These are phyloP conservation scores for Candida glucosophila DNA, from an alignment of 1,139 yeast genomes.

Conservation along the genomic window DNA sequence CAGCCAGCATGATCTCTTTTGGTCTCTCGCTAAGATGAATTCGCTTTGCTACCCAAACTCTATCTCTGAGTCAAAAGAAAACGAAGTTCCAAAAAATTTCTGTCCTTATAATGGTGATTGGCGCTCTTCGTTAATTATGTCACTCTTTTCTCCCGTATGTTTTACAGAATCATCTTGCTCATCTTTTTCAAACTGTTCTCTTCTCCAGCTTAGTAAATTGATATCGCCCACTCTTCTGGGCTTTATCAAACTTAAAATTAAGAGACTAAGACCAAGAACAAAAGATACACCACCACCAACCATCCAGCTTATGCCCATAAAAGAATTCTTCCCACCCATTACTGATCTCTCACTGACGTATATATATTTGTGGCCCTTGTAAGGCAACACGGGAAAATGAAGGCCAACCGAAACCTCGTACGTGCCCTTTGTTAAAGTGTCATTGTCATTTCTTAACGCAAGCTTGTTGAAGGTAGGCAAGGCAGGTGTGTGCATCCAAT, in stretches of 20 bases:
- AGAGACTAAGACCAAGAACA: constrained; percentile 47
- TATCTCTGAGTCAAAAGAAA: constrained; percentile 30
- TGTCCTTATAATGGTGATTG: too few relatives aligned
- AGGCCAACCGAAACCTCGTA: constrained; percentile 69
- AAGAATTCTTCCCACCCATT: constrained; percentile 84
- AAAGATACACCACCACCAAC: constrained; percentile 89
- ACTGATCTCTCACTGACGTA: constrained; percentile 79
- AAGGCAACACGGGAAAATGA: constrained; percentile 82
- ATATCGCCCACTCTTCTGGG: constrained; percentile 76
- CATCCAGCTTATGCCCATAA: constrained; percentile 83
- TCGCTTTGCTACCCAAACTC: constrained; percentile 29
- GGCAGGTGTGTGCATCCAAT: constrained; percentile 97
- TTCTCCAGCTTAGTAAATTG: constrained; percentile 67
- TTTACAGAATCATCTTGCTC: constrained; percentile 7
- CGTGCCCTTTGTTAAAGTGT: constrained; percentile 51
- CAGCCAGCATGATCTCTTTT: too few relatives aligned
- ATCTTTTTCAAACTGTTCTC: constrained; percentile 19
- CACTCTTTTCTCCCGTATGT: constrained; percentile 1
- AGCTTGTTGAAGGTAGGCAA: constrained; percentile 78
- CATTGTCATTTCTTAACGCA: constrained; percentile 70
- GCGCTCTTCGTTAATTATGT: too few relatives aligned
- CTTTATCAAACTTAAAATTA: constrained; percentile 51
- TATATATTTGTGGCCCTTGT: constrained; percentile 73
- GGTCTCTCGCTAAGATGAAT: too few relatives aligned
- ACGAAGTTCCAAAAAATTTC: constrained; percentile 27